Evolutionary conservation across 2,329 filamentous ascomycete species (phyloP).

Genomic region (Ascochyta viciae-villosae): DNA sequence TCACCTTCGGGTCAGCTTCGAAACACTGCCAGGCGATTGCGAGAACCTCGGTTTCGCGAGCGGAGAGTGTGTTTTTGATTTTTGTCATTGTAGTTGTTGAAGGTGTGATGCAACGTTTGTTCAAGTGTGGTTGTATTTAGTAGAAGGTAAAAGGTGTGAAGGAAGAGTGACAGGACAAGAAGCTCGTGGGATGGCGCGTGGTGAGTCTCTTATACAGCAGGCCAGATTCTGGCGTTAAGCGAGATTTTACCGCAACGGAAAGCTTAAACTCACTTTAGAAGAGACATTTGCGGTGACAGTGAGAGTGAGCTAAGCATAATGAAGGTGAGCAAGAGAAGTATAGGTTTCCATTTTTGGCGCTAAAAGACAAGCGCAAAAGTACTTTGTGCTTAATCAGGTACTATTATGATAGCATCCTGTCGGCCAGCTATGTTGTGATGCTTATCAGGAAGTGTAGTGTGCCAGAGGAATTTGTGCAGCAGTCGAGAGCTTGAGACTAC

Average conservation of each 20-base stretch:
- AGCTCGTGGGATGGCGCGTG: background rate
- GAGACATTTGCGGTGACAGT: background rate
- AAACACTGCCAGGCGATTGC: slow-evolving; percentile 46
- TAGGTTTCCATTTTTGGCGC: background rate
- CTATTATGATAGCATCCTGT: too few relatives aligned
- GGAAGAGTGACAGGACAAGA: background rate
- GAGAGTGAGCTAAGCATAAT: background rate
- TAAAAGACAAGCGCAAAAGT: background rate
- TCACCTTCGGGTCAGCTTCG: slow-evolving; percentile 40
- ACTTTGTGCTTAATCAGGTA: too few relatives aligned
- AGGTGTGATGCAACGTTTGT: background rate
- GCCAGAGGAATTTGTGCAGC: background rate
- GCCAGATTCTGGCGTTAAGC: background rate
- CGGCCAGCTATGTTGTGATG: too few relatives aligned
- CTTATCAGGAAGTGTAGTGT: background rate
- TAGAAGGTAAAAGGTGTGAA: background rate
- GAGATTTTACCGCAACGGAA: background rate
- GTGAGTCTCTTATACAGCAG: background rate
- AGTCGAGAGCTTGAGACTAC: too few relatives aligned
- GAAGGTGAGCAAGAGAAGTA: background rate
- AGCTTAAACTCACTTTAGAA: background rate
- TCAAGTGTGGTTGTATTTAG: background rate
- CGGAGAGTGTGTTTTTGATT: slow-evolving; percentile 20
- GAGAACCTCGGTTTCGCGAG: slow-evolving; percentile 41
- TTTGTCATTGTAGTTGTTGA: background rate